Evolutionary conservation across 208 protist genomes (phyloP).

Genomic region (Trypanosomatidae sp.): DNA sequence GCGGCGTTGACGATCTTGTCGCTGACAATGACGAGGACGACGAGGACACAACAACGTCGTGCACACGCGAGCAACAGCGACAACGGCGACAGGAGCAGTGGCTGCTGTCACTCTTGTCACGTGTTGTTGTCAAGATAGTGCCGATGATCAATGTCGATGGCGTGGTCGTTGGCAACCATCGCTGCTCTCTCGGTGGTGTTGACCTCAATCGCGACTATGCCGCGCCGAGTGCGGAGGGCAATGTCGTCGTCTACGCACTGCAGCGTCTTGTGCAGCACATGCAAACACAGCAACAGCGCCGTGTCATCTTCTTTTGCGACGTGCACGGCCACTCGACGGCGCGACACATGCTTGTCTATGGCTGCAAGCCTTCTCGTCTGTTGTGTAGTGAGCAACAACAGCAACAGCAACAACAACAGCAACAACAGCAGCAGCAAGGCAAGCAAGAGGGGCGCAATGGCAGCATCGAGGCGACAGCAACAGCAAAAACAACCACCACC

Average conservation of each 20-base stretch:
- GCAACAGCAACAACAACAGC: background rate
- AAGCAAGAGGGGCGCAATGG: background rate
- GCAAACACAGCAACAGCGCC: conserved; percentile 36
- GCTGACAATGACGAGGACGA: background rate
- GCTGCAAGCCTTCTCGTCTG: conserved; percentile 46
- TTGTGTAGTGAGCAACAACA: conserved; percentile 2
- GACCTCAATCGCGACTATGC: conserved; percentile 95
- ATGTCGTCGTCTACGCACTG: conserved; percentile 78
- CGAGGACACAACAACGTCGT: too few relatives aligned
- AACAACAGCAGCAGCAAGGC: background rate
- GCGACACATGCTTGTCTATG: conserved; percentile 94
- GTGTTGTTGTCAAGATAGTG: conserved; percentile 91
- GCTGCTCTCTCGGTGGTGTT: conserved; percentile 87
- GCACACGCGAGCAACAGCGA: too few relatives aligned
- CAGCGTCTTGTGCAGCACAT: conserved; percentile 70
- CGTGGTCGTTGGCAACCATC: conserved; percentile 96
- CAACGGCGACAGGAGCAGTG: too few relatives aligned
- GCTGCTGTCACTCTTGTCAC: conserved; percentile 56
- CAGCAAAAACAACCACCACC: too few relatives aligned
- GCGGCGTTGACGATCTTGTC: background rate
- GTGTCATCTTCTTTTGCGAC: conserved; percentile 84
- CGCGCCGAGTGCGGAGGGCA: conserved; percentile 30
- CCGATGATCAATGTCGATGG: conserved; percentile 98
- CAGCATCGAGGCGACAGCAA: background rate
- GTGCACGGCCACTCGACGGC: conserved; percentile 93